Evolutionary conservation across 495 filamentous ascomycete species (phyloP).

Genomic region (Xylaria castorea): DNA sequence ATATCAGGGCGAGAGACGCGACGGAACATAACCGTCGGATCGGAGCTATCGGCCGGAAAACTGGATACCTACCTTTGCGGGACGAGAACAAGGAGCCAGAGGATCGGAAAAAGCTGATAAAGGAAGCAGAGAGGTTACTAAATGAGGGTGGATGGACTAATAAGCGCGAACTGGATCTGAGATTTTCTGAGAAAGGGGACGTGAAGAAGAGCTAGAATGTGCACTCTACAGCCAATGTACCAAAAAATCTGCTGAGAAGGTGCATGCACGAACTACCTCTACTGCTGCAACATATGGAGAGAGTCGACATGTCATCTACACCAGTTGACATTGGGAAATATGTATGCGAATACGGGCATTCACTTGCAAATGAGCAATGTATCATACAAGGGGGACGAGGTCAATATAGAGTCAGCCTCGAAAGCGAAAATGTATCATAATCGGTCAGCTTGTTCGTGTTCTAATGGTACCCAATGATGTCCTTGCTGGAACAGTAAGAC

Average conservation of each 20-base stretch:
- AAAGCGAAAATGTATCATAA: slow-evolving; percentile 14
- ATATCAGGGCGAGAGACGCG: slow-evolving; percentile 61
- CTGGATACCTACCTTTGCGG: slow-evolving; percentile 34
- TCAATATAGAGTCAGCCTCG: slow-evolving; percentile 3
- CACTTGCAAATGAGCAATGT: slow-evolving; percentile 5
- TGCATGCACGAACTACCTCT: not conserved
- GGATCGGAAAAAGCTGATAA: slow-evolving; percentile 47
- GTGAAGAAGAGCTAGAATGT: slow-evolving; percentile 20
- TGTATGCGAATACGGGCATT: slow-evolving; percentile 35
- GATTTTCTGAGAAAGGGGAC: slow-evolving; percentile 40
- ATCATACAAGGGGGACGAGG: slow-evolving; percentile 13
- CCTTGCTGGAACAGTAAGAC: slow-evolving; percentile 78
- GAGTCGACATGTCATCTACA: not conserved
- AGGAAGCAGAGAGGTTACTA: slow-evolving; percentile 67
- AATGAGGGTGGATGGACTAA: slow-evolving; percentile 48
- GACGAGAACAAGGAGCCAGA: slow-evolving; percentile 43
- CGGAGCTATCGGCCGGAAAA: not conserved
- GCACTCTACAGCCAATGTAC: not conserved
- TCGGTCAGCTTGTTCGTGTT: not conserved
- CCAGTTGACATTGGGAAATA: not conserved
- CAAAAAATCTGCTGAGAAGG: not conserved
- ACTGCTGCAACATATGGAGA: not conserved
- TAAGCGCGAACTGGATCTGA: slow-evolving; percentile 38
- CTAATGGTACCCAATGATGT: slow-evolving; percentile 65
- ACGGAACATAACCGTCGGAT: slow-evolving; percentile 1